Evolutionary conservation across 2,329 filamentous ascomycete genomes (phyloP).

Genomic region (Metarhizium robertsii): DNA sequence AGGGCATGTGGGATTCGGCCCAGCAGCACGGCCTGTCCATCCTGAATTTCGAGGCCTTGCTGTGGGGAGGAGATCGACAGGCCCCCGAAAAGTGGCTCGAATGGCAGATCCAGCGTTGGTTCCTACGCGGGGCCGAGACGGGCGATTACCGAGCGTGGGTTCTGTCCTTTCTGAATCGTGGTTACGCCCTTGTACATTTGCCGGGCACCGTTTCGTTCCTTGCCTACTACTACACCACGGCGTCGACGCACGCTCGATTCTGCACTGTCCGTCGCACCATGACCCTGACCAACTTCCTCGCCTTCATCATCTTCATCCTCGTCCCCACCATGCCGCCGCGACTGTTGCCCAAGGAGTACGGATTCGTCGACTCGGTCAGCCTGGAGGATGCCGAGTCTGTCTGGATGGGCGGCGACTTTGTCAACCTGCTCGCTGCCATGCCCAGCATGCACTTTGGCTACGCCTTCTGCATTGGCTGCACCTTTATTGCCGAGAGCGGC

Average conservation of each 20-base stretch:
- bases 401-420: constrained; percentile 28
- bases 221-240: constrained; percentile 54
- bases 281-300: constrained; percentile 46
- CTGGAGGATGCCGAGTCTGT: constrained; percentile 21
- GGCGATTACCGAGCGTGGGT: constrained; percentile 26
- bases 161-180: constrained; percentile 57
- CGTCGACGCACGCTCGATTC: constrained; percentile 48
- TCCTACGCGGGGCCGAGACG: constrained; percentile 43
- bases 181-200: constrained; percentile 65
- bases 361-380: constrained; percentile 47
- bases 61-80: constrained; percentile 5
- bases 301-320: constrained; percentile 45
- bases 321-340: constrained; percentile 50
- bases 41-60: constrained; percentile 6
- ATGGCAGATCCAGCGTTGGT: constrained; percentile 43
- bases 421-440: constrained; percentile 49
- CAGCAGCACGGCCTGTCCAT: constrained; percentile 5
- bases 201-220: constrained; percentile 59
- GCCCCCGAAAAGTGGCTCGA: constrained; percentile 9
- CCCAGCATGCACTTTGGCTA: constrained; percentile 49
- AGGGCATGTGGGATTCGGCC: constrained; percentile 29
- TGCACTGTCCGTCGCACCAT: constrained; percentile 42
- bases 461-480: constrained; percentile 41
- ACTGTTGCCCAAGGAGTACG: constrained; percentile 44
- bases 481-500: constrained; percentile 41